Base-by-base conservation (phyloP, 768 basidiomycete species). In the Trametes meyenii region DNA sequence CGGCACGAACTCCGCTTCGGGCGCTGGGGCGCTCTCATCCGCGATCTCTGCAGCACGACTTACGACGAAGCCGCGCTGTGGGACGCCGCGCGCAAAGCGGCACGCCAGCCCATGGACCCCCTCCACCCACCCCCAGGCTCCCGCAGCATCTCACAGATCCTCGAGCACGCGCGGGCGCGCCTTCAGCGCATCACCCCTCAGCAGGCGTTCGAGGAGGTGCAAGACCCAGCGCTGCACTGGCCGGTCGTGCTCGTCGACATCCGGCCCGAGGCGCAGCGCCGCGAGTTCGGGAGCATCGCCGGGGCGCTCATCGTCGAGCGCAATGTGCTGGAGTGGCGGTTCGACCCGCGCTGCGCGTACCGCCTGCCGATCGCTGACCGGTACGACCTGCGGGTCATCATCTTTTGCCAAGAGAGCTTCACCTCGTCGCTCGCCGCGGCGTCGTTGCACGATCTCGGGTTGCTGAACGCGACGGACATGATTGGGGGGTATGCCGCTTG, bases 201-300 rank as follows among this genome's bases (percentile, higher is more conserved):
- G 17, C 78, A 88, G 65, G 89, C 90, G 0, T 83, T 80, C 69
- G 78, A 79, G 1, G 85, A 89, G 66, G 78, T 91, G 6, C 78
- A 79, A 33, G 73, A 74, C 48, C 26, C 64, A 4, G 74, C 78
- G 26, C 77, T 82, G 40, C 78, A 76, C 4, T 84, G 83, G 42
- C 89, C 90, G 1, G 86, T 85, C 0, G 81, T 92, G 56, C 78
- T 93, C 43, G 90, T 93, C 7, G 91, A 92, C 71, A 91, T 92
- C 53, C 85, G 91, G 7, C 83, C 89, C 0, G 81, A 78, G 40
- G 79, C 78, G 5, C 83, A 90, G 71, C 81, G 91, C 16, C 77
- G 78, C 5, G 71, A 70, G 49, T 75, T 82, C 35, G 91, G 91
- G 0, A 79, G 75, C 0, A 87, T 92, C 56, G 78, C 78, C 8